Evolutionary conservation across 2,329 filamentous ascomycete genomes (phyloP), one percentile per base, ranked within the genome.

Genomic region (Penicillium sp.): DNA sequence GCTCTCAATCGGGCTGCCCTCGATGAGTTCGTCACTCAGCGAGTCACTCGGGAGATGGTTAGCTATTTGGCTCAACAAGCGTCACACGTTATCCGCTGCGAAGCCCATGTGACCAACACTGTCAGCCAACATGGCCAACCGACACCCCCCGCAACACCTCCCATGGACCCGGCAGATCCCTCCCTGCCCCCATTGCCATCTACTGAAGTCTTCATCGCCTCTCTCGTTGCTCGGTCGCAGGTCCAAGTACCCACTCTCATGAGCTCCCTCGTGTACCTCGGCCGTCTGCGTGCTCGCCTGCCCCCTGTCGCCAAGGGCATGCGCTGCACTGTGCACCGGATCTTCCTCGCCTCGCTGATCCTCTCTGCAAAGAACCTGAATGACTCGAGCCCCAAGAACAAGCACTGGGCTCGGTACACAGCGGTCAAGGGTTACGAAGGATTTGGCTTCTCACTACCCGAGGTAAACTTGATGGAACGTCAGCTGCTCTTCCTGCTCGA

Each of bases 401-500:
- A 98, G 87, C 95, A 99, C 83, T 99, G 95, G 95, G 93, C 95
- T 64, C 89, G 88, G 69, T 99, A 98, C 82, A 96, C 90, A 59
- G 80, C 88, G 69, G 88, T 96, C 67, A 83, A 83, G 61, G 86
- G 85, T 53, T 89, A 82, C 74, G 86, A 87, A 11, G 85, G 82
- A 70, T 99, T 98, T 71, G 91, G 92, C 67, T 98, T 99, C 83
- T 93, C 88, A 69, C 84, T 93, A 66, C 95, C 91, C 35, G 95
- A 99, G 79, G 95, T 99, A 69, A 99, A 99, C 81, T 84, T 98
- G 61, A 99, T 99, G 95, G 95, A 99, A 84, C 96, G 96, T 84
- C 95, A 99, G 79, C 85, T 99, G 29, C 88, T 99, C 52, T 95
- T 92, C 81, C 85, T 99, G 44, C 83, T 99, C 46, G 91, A 97